These are phyloP conservation scores for Thermothelomyces thermophilus DNA, from an alignment of 2,329 filamentous ascomycete species.

Conservation along the genomic window DNA sequence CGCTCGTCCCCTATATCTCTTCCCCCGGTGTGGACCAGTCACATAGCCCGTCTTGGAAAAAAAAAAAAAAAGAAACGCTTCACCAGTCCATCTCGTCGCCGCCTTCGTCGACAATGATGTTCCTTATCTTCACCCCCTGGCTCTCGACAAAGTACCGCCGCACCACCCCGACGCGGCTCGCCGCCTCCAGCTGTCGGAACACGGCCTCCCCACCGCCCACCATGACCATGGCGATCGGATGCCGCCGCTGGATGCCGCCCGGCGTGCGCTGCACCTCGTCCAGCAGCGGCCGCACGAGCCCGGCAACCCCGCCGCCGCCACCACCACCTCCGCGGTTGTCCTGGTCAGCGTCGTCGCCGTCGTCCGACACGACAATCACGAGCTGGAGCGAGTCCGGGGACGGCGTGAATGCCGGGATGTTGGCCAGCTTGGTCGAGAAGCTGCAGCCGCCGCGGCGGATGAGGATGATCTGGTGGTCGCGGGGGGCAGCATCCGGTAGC, in stretches of 20 bases:
- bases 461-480: conserved; percentile 68
- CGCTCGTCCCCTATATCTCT: no score
- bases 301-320: conserved; percentile 19
- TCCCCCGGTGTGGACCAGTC: no score
- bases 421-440: conserved; percentile 75
- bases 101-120: conserved; percentile 58
- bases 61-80: no score
- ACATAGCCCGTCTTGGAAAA: no score
- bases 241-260: conserved; percentile 58
- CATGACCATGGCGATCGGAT: conserved; percentile 79
- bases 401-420: conserved; percentile 73
- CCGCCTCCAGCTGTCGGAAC: conserved; percentile 55
- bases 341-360: conserved; percentile 34
- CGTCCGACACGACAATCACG: conserved; percentile 67
- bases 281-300: conserved; percentile 57
- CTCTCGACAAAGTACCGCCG: conserved; percentile 75
- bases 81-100: conserved; percentile 19
- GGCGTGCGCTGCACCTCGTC: conserved; percentile 68
- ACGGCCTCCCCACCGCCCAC: conserved; percentile 63
- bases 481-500: conserved; percentile 44
- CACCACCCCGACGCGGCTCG: conserved; percentile 66
- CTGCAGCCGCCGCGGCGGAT: conserved; percentile 76
- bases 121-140: conserved; percentile 70
- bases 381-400: conserved; percentile 61
- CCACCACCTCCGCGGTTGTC: conserved; percentile 12